Conservation (phyloP, 2,329 filamentous ascomycete genomes). For the Monascus ruber region DNA sequence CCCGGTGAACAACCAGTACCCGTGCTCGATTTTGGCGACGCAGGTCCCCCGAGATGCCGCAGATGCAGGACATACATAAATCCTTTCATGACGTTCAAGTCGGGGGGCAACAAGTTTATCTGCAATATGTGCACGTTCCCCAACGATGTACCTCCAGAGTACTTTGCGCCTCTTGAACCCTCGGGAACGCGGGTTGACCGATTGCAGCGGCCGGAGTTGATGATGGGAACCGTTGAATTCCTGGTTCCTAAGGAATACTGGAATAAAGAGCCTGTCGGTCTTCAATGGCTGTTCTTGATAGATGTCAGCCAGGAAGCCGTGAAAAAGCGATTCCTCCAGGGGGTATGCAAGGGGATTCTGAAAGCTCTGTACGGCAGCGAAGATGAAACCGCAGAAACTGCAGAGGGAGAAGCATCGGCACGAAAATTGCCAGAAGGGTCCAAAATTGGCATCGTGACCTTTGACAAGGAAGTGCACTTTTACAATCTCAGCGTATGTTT, state of each 20-base stretch:
- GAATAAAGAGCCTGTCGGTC: constrained; percentile 81
- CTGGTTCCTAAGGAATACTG: constrained; percentile 97
- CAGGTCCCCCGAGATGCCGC: constrained; percentile 79
- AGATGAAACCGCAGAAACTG: constrained; percentile 41
- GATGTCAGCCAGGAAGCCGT: constrained; percentile 87
- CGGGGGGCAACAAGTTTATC: constrained; percentile 89
- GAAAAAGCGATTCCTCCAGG: constrained; percentile 81
- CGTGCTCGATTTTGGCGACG: constrained; percentile 87
- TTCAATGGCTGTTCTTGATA: constrained; percentile 83
- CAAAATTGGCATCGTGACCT: constrained; percentile 91
- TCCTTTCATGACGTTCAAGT: constrained; percentile 95
- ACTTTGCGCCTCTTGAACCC: constrained; percentile 83
- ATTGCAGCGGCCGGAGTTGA: constrained; percentile 77
- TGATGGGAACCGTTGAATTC: constrained; percentile 87
- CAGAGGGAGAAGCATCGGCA: constrained; percentile 41
- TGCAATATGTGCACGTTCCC: constrained; percentile 98
- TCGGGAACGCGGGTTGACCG: constrained; percentile 80
- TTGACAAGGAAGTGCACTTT: constrained; percentile 93
- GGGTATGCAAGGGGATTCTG: constrained; percentile 80
- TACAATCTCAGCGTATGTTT: constrained; percentile 77
- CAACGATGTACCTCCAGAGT: constrained; percentile 84
- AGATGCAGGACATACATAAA: constrained; percentile 96
- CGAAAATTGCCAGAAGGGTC: constrained; percentile 60
- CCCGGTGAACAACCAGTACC: constrained; percentile 79
- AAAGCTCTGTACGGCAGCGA: constrained; percentile 68